Evolutionary conservation across 805 yeast genomes (phyloP).

Genomic region (Kodamaea lidongshanica): DNA sequence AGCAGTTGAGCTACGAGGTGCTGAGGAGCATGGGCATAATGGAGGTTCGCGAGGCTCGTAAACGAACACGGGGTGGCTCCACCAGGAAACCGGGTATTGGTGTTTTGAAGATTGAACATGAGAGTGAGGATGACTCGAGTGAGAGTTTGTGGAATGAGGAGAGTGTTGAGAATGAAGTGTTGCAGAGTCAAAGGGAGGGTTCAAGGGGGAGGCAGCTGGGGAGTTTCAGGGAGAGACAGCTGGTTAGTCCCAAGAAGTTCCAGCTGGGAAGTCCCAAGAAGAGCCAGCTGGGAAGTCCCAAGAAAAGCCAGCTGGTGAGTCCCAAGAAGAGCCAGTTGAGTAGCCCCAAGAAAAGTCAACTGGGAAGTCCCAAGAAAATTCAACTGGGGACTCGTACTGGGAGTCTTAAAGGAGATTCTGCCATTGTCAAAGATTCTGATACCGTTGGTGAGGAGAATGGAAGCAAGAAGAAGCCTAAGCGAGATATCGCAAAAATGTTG

Average conservation of each 20-base stretch:
- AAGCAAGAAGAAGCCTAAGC: background rate
- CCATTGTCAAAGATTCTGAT: background rate
- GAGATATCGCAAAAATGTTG: too few species aligned
- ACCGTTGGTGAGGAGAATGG: background rate
- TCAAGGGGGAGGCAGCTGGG: too few species aligned
- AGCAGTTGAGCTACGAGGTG: constrained; percentile 13
- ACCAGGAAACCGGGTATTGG: constrained; percentile 1
- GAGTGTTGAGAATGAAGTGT: background rate
- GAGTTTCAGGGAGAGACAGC: too few species aligned
- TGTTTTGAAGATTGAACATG: constrained; percentile 1
- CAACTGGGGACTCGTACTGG: background rate
- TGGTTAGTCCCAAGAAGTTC: too few species aligned
- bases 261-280: too few species aligned
- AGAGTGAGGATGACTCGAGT: background rate
- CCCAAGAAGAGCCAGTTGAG: too few species aligned
- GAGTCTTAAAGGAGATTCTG: background rate
- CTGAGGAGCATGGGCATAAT: constrained; percentile 9
- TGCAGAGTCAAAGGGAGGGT: background rate
- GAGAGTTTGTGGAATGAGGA: constrained; percentile 1
- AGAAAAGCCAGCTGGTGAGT: too few species aligned
- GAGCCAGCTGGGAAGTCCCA: too few species aligned
- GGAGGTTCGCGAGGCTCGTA: constrained; percentile 4
- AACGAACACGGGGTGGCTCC: constrained; percentile 6
- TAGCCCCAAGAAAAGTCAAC: too few species aligned
- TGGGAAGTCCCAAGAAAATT: too few species aligned